Evolutionary conservation across 108 stramenopile genomes (phyloP).

Genomic region (Poteriospumella lacustris): DNA sequence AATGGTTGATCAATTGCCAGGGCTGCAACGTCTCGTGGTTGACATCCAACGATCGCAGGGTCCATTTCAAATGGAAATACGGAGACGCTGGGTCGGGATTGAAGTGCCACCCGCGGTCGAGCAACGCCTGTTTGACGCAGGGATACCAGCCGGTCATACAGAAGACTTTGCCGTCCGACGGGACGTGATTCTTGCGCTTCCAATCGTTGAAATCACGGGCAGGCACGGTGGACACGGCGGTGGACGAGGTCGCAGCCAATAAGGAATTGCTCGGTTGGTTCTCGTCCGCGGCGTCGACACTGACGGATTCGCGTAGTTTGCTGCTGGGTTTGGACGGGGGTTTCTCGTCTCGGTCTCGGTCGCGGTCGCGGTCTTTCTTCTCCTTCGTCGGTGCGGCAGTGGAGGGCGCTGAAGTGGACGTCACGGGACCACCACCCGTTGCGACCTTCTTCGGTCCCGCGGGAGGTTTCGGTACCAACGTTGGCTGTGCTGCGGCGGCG

Average conservation of each 20-base stretch:
- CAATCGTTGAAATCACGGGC: slow-evolving; percentile 48
- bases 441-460: background rate
- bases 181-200: slow-evolving; percentile 47
- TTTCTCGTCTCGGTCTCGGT: no score
- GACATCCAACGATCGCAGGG: slow-evolving; percentile 41
- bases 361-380: no score
- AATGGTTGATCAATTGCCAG: slow-evolving; percentile 57
- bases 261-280: background rate
- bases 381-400: background rate
- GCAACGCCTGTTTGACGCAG: slow-evolving; percentile 54
- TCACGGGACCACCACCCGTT: background rate
- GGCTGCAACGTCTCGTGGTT: slow-evolving; percentile 39
- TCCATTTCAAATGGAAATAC: slow-evolving; percentile 61
- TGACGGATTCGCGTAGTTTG: background rate
- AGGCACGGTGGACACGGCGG: background rate
- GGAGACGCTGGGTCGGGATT: slow-evolving; percentile 52
- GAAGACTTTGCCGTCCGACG: slow-evolving; percentile 41
- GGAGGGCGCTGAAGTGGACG: background rate
- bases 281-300: background rate
- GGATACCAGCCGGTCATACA: slow-evolving; percentile 62
- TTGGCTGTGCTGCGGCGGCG: background rate
- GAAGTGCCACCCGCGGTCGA: slow-evolving; percentile 55
- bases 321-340: no score
- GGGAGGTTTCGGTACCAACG: background rate
- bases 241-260: background rate